Evolutionary conservation across 306 rosid species (phyloP).

Genomic region (Neltuma alba): DNA sequence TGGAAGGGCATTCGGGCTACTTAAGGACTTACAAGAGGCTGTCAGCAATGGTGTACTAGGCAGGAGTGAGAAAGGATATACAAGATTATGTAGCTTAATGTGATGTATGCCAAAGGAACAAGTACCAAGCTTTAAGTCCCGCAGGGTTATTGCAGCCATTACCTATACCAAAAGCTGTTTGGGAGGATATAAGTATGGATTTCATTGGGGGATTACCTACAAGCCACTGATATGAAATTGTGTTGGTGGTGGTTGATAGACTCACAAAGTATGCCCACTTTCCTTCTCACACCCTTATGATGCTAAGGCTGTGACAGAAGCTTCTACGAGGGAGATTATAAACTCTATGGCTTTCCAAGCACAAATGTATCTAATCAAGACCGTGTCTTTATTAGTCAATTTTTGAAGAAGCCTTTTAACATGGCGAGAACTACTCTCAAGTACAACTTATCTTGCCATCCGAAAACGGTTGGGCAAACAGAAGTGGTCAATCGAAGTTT

Average conservation of each 20-base stretch:
- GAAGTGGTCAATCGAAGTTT: not conserved
- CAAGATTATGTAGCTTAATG: not conserved
- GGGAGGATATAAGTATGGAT: not conserved
- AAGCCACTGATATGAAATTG: fast-evolving
- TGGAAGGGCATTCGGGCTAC: not conserved
- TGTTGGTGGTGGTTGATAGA: not conserved
- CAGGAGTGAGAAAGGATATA: not conserved
- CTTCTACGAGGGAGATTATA: not conserved
- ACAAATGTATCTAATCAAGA: not conserved
- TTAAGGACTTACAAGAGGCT: not conserved
- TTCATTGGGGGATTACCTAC: not conserved
- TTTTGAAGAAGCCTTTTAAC: not conserved
- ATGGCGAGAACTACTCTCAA: not conserved
- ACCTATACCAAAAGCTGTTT: fast-evolving
- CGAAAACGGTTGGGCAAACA: not conserved
- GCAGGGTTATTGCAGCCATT: not conserved
- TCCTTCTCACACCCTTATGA: not conserved
- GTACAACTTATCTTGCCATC: not conserved
- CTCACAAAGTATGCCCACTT: not conserved
- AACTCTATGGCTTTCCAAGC: not conserved
- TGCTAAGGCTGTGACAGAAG: not conserved
- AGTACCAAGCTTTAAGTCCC: not conserved
- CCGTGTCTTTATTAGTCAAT: not conserved
- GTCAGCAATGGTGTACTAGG: not conserved
- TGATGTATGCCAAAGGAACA: not conserved